Base-by-base conservation (phyloP, 768 basidiomycete species). In the Boletus vinaceobasis region DNA sequence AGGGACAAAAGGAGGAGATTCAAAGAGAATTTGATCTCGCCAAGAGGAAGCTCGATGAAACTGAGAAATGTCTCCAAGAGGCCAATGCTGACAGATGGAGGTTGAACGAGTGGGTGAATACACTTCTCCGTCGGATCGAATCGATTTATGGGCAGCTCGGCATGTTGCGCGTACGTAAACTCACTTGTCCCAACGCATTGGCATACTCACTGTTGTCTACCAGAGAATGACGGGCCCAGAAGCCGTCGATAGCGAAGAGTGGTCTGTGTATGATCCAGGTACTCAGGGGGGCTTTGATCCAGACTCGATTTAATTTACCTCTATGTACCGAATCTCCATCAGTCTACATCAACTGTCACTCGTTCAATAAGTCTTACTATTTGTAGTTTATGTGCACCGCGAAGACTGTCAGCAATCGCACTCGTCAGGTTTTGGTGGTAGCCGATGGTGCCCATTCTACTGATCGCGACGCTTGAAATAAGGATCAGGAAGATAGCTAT, bases 21-120 rank as follows among this genome's bases (percentile, higher is more conserved):
- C 49, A 63, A 52, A 65, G 17, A 29, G 36, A 63, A 19, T 57
- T 57, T 6, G 46, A 63, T 36, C 6, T 48, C 23, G 42, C 64
- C 9, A 50, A 52, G 57, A 60, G 13, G 39, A 51, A 52, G 29
- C 66, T 63, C n/a, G 52, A 60, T 8, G 58, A 63, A 37, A 63
- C 63, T 7, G 64, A 60, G 48, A 33, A 43, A 38, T 38, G 36
- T 23, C 58, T 66, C 5, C 53, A 36, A 26, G 63, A 68, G 46
- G 55, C 57, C 15, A 55, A 60, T 9, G 48, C 38, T 21, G 61
- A 66, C 33, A 60, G 27, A 29, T n/a, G 11, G 48, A 60, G 29
- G 29, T 44, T 60, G 50, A 53, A 23, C n/a, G 44, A 19, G 47
- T 53, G 48, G 61, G 63, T 43, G 17, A 21, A 54, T 17, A 39